Percentiles rank a stretch among this genome's conserved stretches.
Evolutionary conservation across 192 early-diverging fungal species (phyloP).

Genomic region (Podila epicladia): DNA sequence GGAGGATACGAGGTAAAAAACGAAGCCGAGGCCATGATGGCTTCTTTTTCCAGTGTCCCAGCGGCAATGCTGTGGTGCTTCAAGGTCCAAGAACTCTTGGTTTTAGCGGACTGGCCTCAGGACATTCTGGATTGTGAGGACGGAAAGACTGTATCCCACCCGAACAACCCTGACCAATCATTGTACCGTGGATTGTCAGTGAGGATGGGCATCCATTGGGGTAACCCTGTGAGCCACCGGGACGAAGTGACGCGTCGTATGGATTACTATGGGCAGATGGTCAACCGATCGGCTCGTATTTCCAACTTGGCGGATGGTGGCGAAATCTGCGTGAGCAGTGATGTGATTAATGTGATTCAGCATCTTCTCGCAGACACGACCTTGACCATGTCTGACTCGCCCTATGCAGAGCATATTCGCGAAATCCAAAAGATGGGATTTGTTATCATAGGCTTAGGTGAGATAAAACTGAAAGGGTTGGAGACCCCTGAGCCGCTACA

Average conservation of each 20-base stretch:
- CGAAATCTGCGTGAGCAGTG: conserved; percentile 87
- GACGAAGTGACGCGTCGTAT: conserved; percentile 93
- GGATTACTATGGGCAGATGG: conserved; percentile 97
- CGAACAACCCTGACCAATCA: conserved; percentile 56
- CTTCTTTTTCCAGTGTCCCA: conserved; percentile 84
- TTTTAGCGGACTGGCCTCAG: conserved; percentile 87
- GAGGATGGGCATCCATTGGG: conserved; percentile 95
- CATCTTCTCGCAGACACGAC: conserved; percentile 30
- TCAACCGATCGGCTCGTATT: conserved; percentile 88
- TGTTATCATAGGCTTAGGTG: conserved; percentile 78
- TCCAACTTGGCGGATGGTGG: conserved; percentile 89
- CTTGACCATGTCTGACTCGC: conserved; percentile 21
- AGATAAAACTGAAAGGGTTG: conserved; percentile 86
- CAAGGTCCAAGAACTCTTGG: conserved; percentile 82
- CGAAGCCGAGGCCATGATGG: conserved; percentile 96
- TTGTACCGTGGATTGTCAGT: conserved; percentile 90
- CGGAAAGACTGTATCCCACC: conserved; percentile 76
- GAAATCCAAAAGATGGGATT: conserved; percentile 73
- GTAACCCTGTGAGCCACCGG: conserved; percentile 85
- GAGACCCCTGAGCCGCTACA: conserved; percentile 88
- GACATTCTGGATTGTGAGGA: conserved; percentile 84
- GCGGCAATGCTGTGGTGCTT: conserved; percentile 90
- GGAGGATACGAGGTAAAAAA: conserved; percentile 97
- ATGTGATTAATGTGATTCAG: conserved; percentile 61
- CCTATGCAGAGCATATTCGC: conserved; percentile 31